A percentile compares a stretch with the other conserved stretches of the same genome.
These are phyloP conservation scores for Boletus pseudopeckii DNA, from an alignment of 768 basidiomycete genomes.

Conservation along the genomic window DNA sequence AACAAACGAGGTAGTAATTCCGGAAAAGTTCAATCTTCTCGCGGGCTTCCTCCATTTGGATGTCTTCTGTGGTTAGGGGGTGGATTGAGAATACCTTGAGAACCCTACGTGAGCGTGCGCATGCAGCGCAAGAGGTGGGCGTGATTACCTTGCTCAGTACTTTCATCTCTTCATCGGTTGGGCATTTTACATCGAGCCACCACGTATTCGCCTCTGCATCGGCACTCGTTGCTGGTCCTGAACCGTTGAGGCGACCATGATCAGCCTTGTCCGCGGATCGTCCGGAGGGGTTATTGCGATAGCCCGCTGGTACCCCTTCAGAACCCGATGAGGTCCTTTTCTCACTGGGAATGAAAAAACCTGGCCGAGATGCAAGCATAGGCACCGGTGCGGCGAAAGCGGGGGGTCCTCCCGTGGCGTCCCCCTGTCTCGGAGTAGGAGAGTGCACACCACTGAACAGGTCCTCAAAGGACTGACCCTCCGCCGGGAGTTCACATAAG, in stretches of 20 bases:
- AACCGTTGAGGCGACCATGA: slow-evolving; percentile 21
- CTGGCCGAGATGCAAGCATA: slow-evolving; percentile 2
- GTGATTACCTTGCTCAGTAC: slow-evolving; percentile 79
- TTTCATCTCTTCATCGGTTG: slow-evolving; percentile 99
- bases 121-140: background rate
- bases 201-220: slow-evolving; percentile 80
- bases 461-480: slow-evolving; percentile 90
- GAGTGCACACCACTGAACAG: slow-evolving; percentile 62
- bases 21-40: slow-evolving; percentile 99
- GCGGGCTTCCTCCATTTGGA: slow-evolving; percentile 98
- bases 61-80: slow-evolving; percentile 98
- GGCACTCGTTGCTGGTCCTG: slow-evolving; percentile 15
- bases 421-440: slow-evolving; percentile 6
- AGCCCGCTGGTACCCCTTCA: background rate
- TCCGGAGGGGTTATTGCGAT: slow-evolving; percentile 16
- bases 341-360: slow-evolving; percentile 3
- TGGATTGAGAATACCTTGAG: slow-evolving; percentile 91
- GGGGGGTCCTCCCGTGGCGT: slow-evolving; percentile 1
- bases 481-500: slow-evolving; percentile 88
- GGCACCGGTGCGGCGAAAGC: slow-evolving; percentile 9
- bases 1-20: slow-evolving; percentile 98
- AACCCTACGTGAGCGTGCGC: slow-evolving; percentile 1
- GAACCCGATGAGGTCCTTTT: slow-evolving; percentile 6
- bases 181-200: slow-evolving; percentile 94
- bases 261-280: slow-evolving; percentile 21